phyloP scores from a whole-genome alignment of 2,329 filamentous ascomycete species.

The Diaporthe eres region DNA sequence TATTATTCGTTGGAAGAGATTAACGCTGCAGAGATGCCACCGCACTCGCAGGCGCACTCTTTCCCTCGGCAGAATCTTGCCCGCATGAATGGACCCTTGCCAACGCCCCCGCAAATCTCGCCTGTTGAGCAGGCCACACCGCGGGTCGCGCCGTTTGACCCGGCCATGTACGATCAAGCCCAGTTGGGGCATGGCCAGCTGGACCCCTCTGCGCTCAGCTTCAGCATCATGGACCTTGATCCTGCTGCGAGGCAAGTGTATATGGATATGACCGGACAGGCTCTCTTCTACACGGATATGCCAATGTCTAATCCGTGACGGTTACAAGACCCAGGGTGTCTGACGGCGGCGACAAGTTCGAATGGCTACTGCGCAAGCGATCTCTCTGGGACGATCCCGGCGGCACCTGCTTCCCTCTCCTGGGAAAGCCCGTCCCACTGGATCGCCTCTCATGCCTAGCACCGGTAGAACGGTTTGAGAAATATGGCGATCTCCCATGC shows the following conservation, averaged over 20 bases:
- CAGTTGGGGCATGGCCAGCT: conserved; percentile 13
- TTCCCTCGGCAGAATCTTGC: conserved; percentile 17
- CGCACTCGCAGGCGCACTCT: conserved; percentile 12
- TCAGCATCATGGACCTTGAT: conserved; percentile 32
- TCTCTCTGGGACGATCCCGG: not conserved
- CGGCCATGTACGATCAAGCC: conserved; percentile 22
- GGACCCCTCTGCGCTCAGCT: conserved; percentile 25
- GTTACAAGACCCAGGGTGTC: conserved; percentile 10
- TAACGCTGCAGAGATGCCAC: conserved; percentile 9
- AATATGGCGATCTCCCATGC: not conserved
- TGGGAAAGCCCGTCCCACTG: not conserved
- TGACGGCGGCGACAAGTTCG: conserved; percentile 1
- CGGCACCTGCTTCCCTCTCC: not conserved
- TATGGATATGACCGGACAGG: conserved; percentile 27
- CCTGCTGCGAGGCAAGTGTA: conserved; percentile 30
- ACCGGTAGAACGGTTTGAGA: not conserved
- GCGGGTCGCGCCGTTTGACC: conserved; percentile 15
- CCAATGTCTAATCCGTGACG: conserved; percentile 31
- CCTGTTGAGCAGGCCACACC: conserved; percentile 24
- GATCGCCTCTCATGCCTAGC: conserved; percentile 12
- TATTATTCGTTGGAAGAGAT: conserved; percentile 9
- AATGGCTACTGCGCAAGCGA: not conserved
- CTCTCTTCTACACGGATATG: conserved; percentile 33
- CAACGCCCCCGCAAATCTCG: conserved; percentile 4
- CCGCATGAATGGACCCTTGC: conserved; percentile 20